Base-by-base conservation (phyloP, 2,329 filamentous ascomycete genomes). In the Aspergillus sp. region DNA sequence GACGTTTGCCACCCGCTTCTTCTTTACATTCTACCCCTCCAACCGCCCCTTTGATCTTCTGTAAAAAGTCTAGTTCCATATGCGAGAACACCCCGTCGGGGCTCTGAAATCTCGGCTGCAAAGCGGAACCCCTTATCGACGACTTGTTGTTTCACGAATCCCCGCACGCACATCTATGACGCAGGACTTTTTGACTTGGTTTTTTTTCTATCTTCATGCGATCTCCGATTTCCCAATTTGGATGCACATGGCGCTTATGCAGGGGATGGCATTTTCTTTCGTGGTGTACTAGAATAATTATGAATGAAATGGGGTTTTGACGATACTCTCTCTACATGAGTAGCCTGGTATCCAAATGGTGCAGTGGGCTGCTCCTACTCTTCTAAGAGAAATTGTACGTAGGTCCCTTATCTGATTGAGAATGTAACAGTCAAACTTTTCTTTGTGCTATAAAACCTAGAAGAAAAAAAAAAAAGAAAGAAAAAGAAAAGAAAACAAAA, bases 211-310 rank as follows among this genome's bases (percentile, higher is more conserved):
- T 20, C 19, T 22, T 42, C 14, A 42, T 13, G 16, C 40, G 17
- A 22, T 42, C 17, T 42, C 11, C 16, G 11, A 19, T 22, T 42
- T 13, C 11, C 19, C 41, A 45, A 24, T 49, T 53, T 49, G 44
- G 38, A 49, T 56, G 57, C 57, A 62, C 57, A 56, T 52, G 60
- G 61, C 64, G 62, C 63, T 62, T 58, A 60, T 56, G 56, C 57
- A 51, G 59, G 58, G 47, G 58, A 56, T 51, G 49, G 47, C 33
- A 50, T 51, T 47, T 52, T 40, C 26, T 40, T 50, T 49, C 13
- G n/a, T 53, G 43, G 47, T 65, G 59, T 61, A 65, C 55, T 65
- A 65, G 64, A 67, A 56, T 53, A 56, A 48, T 52, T 30, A 48
- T 42, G 26, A 53, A 50, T 50, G 51, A 50, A 51, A 48, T 43